Evolutionary conservation across 2,329 filamentous ascomycete genomes (phyloP).

Genomic region (Cordyceps cateniannulata): DNA sequence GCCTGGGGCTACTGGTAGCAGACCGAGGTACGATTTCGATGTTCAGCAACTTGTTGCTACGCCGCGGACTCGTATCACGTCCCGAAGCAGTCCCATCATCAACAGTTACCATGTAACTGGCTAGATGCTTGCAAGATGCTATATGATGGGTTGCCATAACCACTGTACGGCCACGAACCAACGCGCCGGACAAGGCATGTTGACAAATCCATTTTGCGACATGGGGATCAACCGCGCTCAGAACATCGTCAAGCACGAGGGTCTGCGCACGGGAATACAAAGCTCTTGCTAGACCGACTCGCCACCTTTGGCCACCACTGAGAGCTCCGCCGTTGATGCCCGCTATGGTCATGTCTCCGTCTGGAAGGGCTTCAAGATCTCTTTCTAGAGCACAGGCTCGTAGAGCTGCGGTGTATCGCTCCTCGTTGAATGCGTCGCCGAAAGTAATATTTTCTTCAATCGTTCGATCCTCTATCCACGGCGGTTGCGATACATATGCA

Average conservation of each 20-base stretch:
- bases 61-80: background rate
- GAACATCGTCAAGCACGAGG: constrained; percentile 67
- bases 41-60: background rate
- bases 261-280: constrained; percentile 65
- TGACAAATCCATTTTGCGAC: constrained; percentile 13
- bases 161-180: constrained; percentile 12
- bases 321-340: constrained; percentile 71
- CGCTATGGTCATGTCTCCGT: constrained; percentile 66
- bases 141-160: constrained; percentile 15
- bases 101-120: constrained; percentile 8
- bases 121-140: background rate
- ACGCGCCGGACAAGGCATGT: constrained; percentile 6
- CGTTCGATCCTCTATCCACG: constrained; percentile 70
- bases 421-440: constrained; percentile 55
- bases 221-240: constrained; percentile 67
- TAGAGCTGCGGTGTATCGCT: constrained; percentile 59
- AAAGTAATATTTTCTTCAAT: constrained; percentile 67
- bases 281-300: constrained; percentile 65
- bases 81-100: constrained; percentile 3
- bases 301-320: constrained; percentile 69
- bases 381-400: constrained; percentile 61
- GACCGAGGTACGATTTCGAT: background rate
- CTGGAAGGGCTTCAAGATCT: constrained; percentile 62
- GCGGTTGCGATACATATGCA: constrained; percentile 65
- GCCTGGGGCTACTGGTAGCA: background rate